Evolutionary conservation across 2,329 filamentous ascomycete species (phyloP).

Genomic region (Trichophyton equinum): DNA sequence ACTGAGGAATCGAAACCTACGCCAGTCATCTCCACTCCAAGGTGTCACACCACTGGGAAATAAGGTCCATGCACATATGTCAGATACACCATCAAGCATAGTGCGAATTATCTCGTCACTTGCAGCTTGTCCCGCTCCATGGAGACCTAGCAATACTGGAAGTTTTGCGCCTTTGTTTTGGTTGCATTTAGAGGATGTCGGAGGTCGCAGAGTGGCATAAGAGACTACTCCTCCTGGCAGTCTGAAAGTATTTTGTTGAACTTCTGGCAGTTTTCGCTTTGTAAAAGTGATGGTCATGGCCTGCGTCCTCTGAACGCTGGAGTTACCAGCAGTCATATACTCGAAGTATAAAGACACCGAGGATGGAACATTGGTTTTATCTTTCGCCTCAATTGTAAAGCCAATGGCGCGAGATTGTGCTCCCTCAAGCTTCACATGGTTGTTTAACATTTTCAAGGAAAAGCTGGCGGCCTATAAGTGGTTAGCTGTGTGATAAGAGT

Average conservation of each 20-base stretch:
- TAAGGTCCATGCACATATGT: conserved; percentile 44
- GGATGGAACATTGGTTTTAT: neutral
- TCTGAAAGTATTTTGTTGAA: conserved; percentile 44
- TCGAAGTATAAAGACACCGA: conserved; percentile 14
- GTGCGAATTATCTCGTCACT: conserved; percentile 36
- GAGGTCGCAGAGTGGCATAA: conserved; percentile 46
- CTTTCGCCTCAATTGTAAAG: conserved; percentile 17
- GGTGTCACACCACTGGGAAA: conserved; percentile 46
- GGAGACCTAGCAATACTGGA: conserved; percentile 41
- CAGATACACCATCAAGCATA: conserved; percentile 38
- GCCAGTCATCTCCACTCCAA: conserved; percentile 52
- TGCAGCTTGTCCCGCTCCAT: conserved; percentile 47
- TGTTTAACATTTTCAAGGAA: neutral
- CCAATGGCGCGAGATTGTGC: conserved; percentile 25
- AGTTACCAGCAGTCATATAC: conserved; percentile 10
- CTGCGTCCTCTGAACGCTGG: conserved; percentile 6
- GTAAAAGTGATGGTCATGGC: conserved; percentile 14
- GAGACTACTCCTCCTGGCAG: conserved; percentile 44
- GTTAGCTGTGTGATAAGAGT: neutral
- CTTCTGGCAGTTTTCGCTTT: conserved; percentile 23
- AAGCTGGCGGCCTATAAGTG: neutral
- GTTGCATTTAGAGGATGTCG: conserved; percentile 25
- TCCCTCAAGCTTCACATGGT: conserved; percentile 18
- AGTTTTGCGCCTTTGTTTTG: conserved; percentile 18
- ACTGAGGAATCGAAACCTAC: conserved; percentile 19